These are phyloP conservation scores for Colletotrichum endophyticum DNA, from an alignment of 2,329 filamentous ascomycete genomes.

Conservation along the genomic window DNA sequence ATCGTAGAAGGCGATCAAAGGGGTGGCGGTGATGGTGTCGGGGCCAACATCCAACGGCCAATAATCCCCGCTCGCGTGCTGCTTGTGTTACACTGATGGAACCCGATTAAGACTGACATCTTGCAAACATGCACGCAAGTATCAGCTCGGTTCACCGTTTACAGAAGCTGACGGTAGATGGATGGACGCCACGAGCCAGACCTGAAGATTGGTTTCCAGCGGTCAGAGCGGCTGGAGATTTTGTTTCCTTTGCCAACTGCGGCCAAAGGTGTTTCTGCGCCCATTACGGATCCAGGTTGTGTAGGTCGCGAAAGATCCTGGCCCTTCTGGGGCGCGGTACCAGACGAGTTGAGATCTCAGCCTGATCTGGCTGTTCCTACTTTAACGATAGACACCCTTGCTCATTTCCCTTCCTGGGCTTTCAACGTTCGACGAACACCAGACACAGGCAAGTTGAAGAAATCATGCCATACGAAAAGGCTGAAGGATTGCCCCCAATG, in stretches of 20 bases:
- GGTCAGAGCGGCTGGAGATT: neutral
- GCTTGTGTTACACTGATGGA: neutral
- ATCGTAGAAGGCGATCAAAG: neutral
- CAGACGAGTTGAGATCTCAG: neutral
- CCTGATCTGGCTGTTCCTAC: neutral
- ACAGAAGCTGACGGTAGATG: neutral
- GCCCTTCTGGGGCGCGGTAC: neutral
- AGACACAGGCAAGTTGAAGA: neutral
- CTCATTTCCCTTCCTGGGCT: neutral
- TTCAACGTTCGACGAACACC: neutral
- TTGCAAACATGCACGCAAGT: neutral
- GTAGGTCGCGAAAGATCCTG: neutral
- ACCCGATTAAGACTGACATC: neutral
- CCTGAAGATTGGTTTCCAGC: neutral
- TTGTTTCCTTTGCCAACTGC: neutral
- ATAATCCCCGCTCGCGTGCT: conserved; percentile 35
- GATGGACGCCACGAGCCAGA: neutral
- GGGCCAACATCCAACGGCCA: neutral
- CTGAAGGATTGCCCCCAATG: neutral
- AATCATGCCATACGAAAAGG: neutral
- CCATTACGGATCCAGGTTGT: neutral
- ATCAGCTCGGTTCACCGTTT: neutral
- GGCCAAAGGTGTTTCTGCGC: neutral
- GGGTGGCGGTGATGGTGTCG: neutral
- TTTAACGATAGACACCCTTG: neutral